Evolutionary conservation across 768 basidiomycete species (phyloP).

Genomic region (Leucosporidium creatinivorum): DNA sequence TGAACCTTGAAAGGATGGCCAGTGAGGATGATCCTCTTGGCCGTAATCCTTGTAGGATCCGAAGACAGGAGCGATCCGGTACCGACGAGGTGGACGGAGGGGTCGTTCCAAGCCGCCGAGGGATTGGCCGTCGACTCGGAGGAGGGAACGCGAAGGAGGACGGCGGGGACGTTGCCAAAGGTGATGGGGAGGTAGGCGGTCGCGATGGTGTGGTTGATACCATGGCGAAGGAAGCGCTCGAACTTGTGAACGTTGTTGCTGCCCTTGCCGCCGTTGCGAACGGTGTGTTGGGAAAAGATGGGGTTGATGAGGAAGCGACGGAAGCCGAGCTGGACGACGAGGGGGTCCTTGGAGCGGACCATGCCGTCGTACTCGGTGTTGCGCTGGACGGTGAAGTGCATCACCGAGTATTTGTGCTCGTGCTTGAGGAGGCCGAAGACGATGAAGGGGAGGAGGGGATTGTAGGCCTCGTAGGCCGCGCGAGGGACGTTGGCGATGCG

Average conservation of each 20-base stretch:
- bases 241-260: conserved; percentile 97
- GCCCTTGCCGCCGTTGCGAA: conserved; percentile 76
- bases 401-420: conserved; percentile 88
- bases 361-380: conserved; percentile 89
- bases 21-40: conserved; percentile 89
- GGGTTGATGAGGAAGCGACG: conserved; percentile 76
- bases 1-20: conserved; percentile 96
- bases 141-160: conserved; percentile 29
- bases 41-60: conserved; percentile 82
- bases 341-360: conserved; percentile 88
- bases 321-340: conserved; percentile 81
- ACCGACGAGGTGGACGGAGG: conserved; percentile 59
- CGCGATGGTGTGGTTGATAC: conserved; percentile 58
- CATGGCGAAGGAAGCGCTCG: conserved; percentile 79
- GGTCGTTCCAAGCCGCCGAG: conserved; percentile 1
- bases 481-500: conserved; percentile 67
- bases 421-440: conserved; percentile 82
- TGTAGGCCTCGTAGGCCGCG: conserved; percentile 47
- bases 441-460: conserved; percentile 49
- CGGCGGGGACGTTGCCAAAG: conserved; percentile 54
- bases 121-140: conserved; percentile 8
- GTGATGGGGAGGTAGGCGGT: conserved; percentile 81
- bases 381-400: conserved; percentile 85
- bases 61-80: conserved; percentile 79
- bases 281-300: conserved; percentile 80